A percentile compares a stretch with the other conserved stretches of the same genome.
Conservation (phyloP, 352 stramenopile genomes). For the Globisporangium cederbergense region DNA sequence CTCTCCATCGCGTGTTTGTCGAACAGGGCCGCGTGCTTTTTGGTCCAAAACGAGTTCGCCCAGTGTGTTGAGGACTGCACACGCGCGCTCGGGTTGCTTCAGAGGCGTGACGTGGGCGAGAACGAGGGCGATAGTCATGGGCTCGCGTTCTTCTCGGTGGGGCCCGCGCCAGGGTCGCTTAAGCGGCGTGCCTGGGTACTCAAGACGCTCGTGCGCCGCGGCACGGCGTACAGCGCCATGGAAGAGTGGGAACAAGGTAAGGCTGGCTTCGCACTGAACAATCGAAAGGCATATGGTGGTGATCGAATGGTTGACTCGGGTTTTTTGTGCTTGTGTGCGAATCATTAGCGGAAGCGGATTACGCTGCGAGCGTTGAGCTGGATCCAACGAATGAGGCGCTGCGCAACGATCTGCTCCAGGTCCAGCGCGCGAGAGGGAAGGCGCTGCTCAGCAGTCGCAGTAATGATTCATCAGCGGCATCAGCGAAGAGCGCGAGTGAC, state of each 20-base stretch:
- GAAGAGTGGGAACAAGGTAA: conserved; percentile 37
- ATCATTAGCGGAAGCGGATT: conserved; percentile 49
- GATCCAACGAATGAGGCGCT: conserved; percentile 56
- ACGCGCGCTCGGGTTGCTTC: conserved; percentile 47
- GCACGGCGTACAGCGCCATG: conserved; percentile 42
- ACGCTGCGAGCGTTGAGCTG: conserved; percentile 48
- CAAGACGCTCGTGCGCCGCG: conserved; percentile 71
- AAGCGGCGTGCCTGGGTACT: conserved; percentile 72
- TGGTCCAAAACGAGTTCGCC: conserved; percentile 43
- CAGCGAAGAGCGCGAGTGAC: neutral
- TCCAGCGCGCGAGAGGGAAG: conserved; percentile 21
- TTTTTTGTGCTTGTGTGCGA: neutral
- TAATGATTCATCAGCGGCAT: neutral
- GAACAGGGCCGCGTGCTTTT: conserved; percentile 67
- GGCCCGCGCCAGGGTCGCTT: conserved; percentile 42
- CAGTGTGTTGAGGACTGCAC: conserved; percentile 65
- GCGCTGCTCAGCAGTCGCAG: neutral
- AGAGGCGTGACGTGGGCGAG: conserved; percentile 24
- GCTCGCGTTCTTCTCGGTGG: conserved; percentile 58
- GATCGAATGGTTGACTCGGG: neutral
- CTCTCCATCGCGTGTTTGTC: conserved; percentile 70
- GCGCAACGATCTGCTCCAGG: conserved; percentile 36
- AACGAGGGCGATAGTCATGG: neutral
- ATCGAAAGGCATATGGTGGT: neutral
- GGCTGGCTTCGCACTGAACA: neutral